These are phyloP conservation scores for Backusella tarrabulga DNA, from an alignment of 192 early-diverging fungal species.

Conservation along the genomic window DNA sequence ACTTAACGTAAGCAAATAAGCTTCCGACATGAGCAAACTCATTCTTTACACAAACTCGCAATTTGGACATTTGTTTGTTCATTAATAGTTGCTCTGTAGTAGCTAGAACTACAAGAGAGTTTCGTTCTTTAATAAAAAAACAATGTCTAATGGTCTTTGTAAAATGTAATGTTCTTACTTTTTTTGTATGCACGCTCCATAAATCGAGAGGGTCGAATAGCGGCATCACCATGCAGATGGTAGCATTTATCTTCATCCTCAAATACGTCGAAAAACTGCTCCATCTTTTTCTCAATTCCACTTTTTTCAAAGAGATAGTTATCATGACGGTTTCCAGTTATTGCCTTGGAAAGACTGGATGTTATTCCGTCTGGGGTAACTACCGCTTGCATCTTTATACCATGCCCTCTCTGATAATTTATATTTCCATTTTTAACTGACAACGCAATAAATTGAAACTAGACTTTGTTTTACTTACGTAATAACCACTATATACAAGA, in stretches of 20 bases:
- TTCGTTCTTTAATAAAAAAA: neutral
- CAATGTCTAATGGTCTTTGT: neutral
- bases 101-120: neutral
- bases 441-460: no score
- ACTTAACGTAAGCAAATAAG: neutral
- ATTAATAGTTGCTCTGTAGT: neutral
- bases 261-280: neutral
- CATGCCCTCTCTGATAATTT: neutral
- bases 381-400: neutral
- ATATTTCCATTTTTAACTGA: no score
- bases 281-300: neutral
- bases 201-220: neutral
- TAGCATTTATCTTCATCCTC: neutral
- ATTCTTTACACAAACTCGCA: neutral
- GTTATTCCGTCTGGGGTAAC: neutral
- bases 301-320: neutral
- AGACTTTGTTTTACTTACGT: no score
- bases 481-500: no score
- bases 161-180: neutral
- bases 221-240: neutral
- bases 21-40: neutral
- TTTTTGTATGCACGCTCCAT: neutral
- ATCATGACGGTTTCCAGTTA: neutral
- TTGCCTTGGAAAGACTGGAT: neutral
- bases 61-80: neutral